Base-by-base conservation (phyloP, 78 protist genomes). In the Dictyostelium firmibasis region DNA sequence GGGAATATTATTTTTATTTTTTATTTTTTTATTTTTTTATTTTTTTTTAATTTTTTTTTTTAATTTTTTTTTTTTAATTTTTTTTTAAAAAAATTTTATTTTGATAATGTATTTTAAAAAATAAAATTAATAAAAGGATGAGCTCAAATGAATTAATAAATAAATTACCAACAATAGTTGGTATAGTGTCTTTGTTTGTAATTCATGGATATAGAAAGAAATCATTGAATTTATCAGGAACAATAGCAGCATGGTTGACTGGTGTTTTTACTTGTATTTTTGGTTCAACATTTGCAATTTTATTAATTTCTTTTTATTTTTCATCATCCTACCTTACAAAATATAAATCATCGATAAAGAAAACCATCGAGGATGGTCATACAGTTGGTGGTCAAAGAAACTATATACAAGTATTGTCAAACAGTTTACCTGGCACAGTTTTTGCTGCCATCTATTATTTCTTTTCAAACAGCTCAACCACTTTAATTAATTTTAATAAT, bases 321-420 rank as follows among this genome's bases (percentile, higher is more conserved):
- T 86, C 94, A 31, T 86, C 94, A 0, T 86, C 94, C 0, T 74
- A 41, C 11, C 89, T 94, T 18, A 94, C 96, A 11, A 94, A 94
- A 38, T 94, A 86, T 43, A 85, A 85, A 81, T 16, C 95, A 25
- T 20, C 72, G 4, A 81, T 88, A 16, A 94, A 94, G 89, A 86
- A 94, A 53, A 79, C 60, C 1, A 23, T 94, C 25, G 96, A 94
- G 44, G 96, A 83, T 50, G 69, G 83, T 44, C 91, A 85, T 72
- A 9, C 29, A 33, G 74, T 16, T 11, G 96, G 96, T 81, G 93
- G 96, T 18, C 85, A 94, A 33, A 81, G 96, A 62, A 85, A 94
- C 20, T 94, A 85, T 53, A 44, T 76, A n/a, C 96, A 94, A 33
- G 96, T 94, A 27, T 70, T 94, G 4, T 81, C 93, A n/a, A 94